Conservation (phyloP, 495 filamentous ascomycete genomes). For the Hyphodiscus hymeniophilus region DNA sequence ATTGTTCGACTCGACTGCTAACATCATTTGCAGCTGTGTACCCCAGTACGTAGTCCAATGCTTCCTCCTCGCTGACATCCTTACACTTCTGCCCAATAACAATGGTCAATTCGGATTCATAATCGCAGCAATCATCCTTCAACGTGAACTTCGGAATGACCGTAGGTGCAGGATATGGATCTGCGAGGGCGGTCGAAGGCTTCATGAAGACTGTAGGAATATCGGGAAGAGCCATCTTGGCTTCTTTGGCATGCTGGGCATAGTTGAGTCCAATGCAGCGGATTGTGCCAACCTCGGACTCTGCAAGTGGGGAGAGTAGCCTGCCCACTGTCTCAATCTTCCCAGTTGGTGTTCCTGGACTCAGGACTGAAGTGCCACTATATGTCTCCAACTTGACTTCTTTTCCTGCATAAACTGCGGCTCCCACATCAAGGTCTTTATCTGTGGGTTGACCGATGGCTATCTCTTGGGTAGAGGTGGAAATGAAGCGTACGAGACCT, state of each 20-base stretch:
- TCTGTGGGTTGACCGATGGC: constrained; percentile 51
- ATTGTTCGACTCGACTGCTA: constrained; percentile 32
- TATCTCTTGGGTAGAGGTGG: constrained; percentile 42
- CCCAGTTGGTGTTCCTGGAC: constrained; percentile 39
- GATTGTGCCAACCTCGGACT: constrained; percentile 36
- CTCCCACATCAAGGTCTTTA: constrained; percentile 42
- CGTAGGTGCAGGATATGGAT: constrained; percentile 38
- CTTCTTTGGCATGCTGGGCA: constrained; percentile 35
- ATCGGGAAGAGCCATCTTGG: constrained; percentile 34
- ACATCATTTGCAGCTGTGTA: constrained; percentile 42
- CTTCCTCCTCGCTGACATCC: constrained; percentile 37
- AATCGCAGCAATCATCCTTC: constrained; percentile 27
- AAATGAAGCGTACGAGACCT: constrained; percentile 54
- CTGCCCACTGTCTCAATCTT: constrained; percentile 40
- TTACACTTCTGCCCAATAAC: constrained; percentile 38
- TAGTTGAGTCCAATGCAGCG: constrained; percentile 40
- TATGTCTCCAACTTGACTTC: constrained; percentile 47
- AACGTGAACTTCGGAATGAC: constrained; percentile 36
- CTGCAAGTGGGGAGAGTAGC: constrained; percentile 47
- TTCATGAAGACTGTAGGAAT: constrained; percentile 41
- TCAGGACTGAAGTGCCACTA: constrained; percentile 47
- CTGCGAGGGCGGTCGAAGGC: constrained; percentile 32
- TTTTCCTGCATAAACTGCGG: constrained; percentile 44
- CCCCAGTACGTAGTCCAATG: constrained; percentile 35
- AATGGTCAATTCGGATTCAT: constrained; percentile 40